Base-by-base conservation (phyloP, 306 rosid species). In the Vicia faba region DNA sequence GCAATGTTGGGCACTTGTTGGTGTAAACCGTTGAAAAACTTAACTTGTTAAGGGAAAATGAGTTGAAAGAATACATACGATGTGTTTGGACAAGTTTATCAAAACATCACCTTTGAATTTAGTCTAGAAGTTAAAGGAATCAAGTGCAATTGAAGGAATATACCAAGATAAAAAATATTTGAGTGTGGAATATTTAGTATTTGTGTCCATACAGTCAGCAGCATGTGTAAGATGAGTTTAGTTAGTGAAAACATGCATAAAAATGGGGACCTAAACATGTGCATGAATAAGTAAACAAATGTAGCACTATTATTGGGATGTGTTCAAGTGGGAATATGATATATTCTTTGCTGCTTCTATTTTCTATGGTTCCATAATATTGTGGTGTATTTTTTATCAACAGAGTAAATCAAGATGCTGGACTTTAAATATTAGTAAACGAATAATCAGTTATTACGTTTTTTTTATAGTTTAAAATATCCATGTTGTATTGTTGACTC, bases 271-370 rank as follows among this genome's bases (percentile, higher is more conserved):
- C 82, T 43, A 66, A 79, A 75, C 82, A 80, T 82, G 81, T 78
- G 83, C 82, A 61, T 69, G 63, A 18, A 70, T 38, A 71, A 71
- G 35, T 71, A 70, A 71, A 75, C 12, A 71, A 74, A 70, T 80
- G 4, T 51, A 49, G 84, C 89, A 80, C 68, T 73, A 73, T 75
- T 74, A 77, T 79, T n/a, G 88, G 84, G 84, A 86, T 79, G 78
- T 73, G 87, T 77, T 77, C 80, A 72, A 28, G 60, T 79, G 73
- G 38, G 83, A 81, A 86, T 81, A 71, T 81, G 48, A 81, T 69
- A 66, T 76, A 63, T 62, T 80, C 78, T 75, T 66, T 1, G 38
- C 14, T 66, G 49, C 5, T 75, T 61, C 70, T 60, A 29, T 69
- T 54, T 23, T 53, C 35, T 57, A 31, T 31, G 4, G 41, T 36